A percentile compares a stretch with the other conserved stretches of the same genome.
Conservation (phyloP, 2,329 filamentous ascomycete genomes). For the Microsporum canis region DNA sequence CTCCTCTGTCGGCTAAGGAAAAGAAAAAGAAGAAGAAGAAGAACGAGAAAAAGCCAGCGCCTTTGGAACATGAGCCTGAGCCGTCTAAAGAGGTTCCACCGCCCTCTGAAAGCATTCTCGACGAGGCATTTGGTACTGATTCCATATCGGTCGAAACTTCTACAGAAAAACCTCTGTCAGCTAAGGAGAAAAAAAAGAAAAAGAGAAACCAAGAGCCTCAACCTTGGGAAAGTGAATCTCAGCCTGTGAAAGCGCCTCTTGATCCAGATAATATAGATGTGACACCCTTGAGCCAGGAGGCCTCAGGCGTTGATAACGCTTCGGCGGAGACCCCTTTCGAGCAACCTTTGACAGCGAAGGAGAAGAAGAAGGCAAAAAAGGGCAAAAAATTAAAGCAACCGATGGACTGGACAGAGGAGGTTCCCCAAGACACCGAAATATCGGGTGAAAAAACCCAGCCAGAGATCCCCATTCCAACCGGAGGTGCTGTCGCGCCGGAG, state of each 20-base stretch:
- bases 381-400: conserved; percentile 27
- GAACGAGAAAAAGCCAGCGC: conserved; percentile 5
- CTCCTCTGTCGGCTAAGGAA: not conserved
- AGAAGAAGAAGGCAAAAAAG: conserved; percentile 41
- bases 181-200: conserved; percentile 31
- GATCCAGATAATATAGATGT: not conserved
- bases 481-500: not conserved
- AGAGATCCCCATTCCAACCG: not conserved
- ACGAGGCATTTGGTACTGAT: not conserved
- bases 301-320: not conserved
- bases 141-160: too few relatives aligned
- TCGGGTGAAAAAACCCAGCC: not conserved
- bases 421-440: not conserved
- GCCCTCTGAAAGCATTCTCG: not conserved
- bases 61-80: conserved; percentile 10
- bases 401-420: conserved; percentile 6
- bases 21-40: conserved; percentile 11
- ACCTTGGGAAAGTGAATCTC: conserved; percentile 10
- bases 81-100: not conserved
- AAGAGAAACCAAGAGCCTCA: conserved; percentile 13
- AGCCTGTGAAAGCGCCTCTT: not conserved
- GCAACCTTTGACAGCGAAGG: conserved; percentile 14
- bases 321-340: not conserved
- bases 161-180: too few relatives aligned
- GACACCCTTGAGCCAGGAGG: not conserved